Conservation (phyloP, 306 rosid genomes). For the Vigna trinervia region DNA sequence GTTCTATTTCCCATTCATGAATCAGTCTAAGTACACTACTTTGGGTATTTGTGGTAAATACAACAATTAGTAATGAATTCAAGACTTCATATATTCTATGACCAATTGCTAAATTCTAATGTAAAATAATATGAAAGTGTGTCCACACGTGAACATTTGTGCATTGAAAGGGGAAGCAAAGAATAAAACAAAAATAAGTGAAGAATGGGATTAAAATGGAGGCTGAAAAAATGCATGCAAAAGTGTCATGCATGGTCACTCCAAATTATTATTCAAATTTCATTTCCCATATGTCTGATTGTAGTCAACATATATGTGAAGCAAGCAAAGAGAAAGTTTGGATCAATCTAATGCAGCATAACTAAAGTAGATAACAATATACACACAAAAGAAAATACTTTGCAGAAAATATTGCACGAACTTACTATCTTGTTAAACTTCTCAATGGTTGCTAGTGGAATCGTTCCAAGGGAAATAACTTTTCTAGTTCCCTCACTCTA, state of each 20-base stretch:
- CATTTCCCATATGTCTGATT: conserved; percentile 3
- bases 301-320: conserved; percentile 19
- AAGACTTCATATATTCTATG: conserved; percentile 28
- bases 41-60: conserved; percentile 4
- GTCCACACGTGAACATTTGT: neutral
- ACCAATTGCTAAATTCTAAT: conserved; percentile 32
- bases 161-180: conserved; percentile 10
- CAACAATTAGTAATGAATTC: conserved; percentile 4
- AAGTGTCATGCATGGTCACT: conserved; percentile 33
- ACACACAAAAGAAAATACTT: conserved; percentile 7
- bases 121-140: neutral
- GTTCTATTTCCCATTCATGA: conserved; percentile 31
- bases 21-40: conserved; percentile 23
- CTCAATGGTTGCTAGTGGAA: conserved; percentile 88
- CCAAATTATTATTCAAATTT: conserved; percentile 23
- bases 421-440: conserved; percentile 86
- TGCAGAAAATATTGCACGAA: conserved; percentile 31
- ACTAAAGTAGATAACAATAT: conserved; percentile 29
- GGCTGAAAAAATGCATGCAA: conserved; percentile 22
- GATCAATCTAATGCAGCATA: conserved; percentile 15
- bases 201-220: conserved; percentile 17
- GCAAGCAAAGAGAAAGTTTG: neutral
- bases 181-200: neutral
- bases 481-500: conserved; percentile 92
- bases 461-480: conserved; percentile 83